Evolutionary conservation across 1,284 basidiomycete species (phyloP), one percentile per base, ranked within the genome.

Genomic region (Malassezia yamatoensis): DNA sequence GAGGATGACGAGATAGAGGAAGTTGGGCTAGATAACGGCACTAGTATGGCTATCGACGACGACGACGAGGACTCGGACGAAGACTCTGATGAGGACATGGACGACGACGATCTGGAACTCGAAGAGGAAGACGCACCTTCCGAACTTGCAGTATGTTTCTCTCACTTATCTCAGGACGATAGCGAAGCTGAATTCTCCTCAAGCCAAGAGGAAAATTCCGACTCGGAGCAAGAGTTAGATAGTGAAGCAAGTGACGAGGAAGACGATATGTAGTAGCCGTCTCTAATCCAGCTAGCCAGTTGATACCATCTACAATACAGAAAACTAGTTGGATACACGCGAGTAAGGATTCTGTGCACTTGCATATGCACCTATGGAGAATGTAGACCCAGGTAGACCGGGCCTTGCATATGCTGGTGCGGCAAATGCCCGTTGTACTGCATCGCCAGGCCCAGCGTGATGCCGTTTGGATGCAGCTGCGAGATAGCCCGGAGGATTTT

Each of bases 1-100:
- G 55, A 61, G 10, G 58, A 55, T 16, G 65, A 67, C 13, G 59
- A 46, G 18, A 58, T 68, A 11, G 64, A 68, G 20, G 64, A 68
- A 33, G 63, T 68, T 39, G 64, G 64, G 2, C 63, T 68, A 6
- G 63, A 62, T 21, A 34, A 37, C 40, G 47, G 40, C 29, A 53
- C 62, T 43, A 63, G 51, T 32, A 59, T 61, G 63, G 59, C 61
- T 9, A 63, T 62, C 33, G 62, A 60, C 29, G 63, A 64, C 5
- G 51, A 38, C 10, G 56, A 49, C 7, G 51, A 51, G 13, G 46
- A 42, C 43, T 57, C 61, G 3, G 61, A 64, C 12, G 51, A 53
- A 12, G 44, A 58, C 39, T 49, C 51, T 20, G 50, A 52, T 18
- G 55, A 58, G 4, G 38, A 49, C 24, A 32, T 24, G 12, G 41